These are phyloP conservation scores for Ilyonectria destructans DNA, from an alignment of 2,329 filamentous ascomycete genomes.

Conservation along the genomic window DNA sequence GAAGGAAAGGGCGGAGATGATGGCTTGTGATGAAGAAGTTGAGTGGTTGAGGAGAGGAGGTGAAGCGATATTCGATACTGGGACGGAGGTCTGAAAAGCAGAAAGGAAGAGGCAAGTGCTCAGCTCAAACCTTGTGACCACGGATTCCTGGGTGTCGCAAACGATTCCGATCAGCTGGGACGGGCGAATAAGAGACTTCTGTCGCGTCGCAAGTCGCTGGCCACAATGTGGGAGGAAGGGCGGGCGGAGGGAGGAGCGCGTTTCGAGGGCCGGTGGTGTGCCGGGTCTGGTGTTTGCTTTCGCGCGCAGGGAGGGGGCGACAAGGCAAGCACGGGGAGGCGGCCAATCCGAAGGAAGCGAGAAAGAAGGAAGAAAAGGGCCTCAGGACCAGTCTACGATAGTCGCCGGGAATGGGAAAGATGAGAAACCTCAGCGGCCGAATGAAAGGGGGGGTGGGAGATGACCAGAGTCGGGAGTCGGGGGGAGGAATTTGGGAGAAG, in stretches of 20 bases:
- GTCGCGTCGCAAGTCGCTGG: conserved; percentile 42
- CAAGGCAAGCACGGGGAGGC: conserved; percentile 32
- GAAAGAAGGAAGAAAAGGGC: conserved; percentile 30
- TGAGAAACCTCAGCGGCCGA: conserved; percentile 42
- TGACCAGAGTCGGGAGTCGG: conserved; percentile 43
- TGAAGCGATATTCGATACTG: conserved; percentile 57
- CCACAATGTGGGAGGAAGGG: conserved; percentile 28
- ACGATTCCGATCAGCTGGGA: conserved; percentile 38
- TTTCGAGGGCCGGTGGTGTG: conserved; percentile 29
- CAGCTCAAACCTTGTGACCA: conserved; percentile 57
- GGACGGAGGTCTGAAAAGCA: conserved; percentile 56
- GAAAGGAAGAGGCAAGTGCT: conserved; percentile 58
- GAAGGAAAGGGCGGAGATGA: conserved; percentile 55
- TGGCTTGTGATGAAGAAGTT: conserved; percentile 51
- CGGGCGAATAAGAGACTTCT: conserved; percentile 26
- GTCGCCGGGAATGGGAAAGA: conserved; percentile 43
- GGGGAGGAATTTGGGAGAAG: conserved; percentile 41
- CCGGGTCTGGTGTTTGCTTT: conserved; percentile 19
- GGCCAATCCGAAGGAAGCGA: conserved; percentile 39
- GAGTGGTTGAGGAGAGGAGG: conserved; percentile 53
- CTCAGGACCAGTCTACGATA: conserved; percentile 38
- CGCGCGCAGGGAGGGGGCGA: conserved; percentile 39
- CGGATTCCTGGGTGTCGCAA: conserved; percentile 44
- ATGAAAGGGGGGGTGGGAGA: conserved; percentile 40
- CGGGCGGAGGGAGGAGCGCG: conserved; percentile 32